Evolutionary conservation across 495 filamentous ascomycete species (phyloP), one percentile per base, ranked within the genome.

Genomic region (Extremus antarcticus): DNA sequence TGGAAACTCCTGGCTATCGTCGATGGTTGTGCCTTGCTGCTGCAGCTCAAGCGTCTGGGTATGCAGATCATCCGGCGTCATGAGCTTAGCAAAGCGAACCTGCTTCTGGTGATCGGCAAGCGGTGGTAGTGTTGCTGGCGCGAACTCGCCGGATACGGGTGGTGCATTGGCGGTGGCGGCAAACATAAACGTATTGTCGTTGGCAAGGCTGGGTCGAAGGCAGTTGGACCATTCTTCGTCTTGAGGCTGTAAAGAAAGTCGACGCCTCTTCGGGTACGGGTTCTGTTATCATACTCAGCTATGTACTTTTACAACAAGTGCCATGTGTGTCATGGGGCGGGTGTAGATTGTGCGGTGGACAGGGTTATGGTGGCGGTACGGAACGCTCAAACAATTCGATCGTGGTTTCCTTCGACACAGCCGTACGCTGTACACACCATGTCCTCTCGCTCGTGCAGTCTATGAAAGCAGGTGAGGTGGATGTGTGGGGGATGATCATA

Each of bases 201-300:
- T 78, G 23, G 85, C 83, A 88, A 91, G 95, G 48, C 77, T 81
- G 25, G 89, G 87, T 53, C 86, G 86, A 73, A 85, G 76, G 54
- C 76, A 78, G 51, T 76, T 66, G 70, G 85, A 80, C 63, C 79
- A 84, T 43, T 70, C 73, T 65, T 73, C 68, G 43, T 88, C 85
- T 24, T 68, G 66, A 25, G 69, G 60, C 77, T 70, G 61, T 83
- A 77, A 56, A 77, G 59, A 55, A 20, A 58, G 55, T 50, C 59
- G 59, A 25, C 43, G 38, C 19, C 50, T 78, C 67, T 89, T 90
- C 66, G 84, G 74, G 71, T 92, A 89, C 39, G 89, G 88, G 80
- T 83, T 94, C 90, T 96, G 80, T 64, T 76, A 68, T 72, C 66
- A 71, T 64, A 72, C 58, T 68, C 64, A 56, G 58, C 63, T 75